phyloP scores from a whole-genome alignment of 2,329 filamentous ascomycete species.

The Diaporthe sp. region DNA sequence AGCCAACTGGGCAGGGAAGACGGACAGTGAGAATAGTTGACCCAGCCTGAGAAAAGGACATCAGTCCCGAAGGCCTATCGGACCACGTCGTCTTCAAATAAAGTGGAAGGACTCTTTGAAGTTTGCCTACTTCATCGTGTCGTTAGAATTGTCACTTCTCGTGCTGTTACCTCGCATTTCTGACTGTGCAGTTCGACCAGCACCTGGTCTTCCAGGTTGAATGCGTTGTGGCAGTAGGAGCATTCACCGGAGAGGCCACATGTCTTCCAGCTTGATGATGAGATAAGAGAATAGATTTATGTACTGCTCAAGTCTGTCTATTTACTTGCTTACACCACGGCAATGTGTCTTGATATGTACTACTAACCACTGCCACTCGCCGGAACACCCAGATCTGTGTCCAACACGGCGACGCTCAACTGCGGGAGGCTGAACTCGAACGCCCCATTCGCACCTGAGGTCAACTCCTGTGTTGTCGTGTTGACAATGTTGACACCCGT shows the following conservation, averaged over 20 bases:
- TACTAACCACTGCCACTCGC: conserved; percentile 3
- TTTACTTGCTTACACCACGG: neutral
- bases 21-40: neutral
- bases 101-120: neutral
- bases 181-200: neutral
- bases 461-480: conserved; percentile 54
- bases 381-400: conserved; percentile 50
- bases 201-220: too few relatives aligned
- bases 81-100: neutral
- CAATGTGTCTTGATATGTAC: neutral
- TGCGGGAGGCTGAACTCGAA: conserved; percentile 68
- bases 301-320: neutral
- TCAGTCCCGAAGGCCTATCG: neutral
- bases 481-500: conserved; percentile 65
- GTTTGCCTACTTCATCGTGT: too few relatives aligned
- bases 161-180: neutral
- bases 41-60: neutral
- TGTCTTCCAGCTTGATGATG: too few relatives aligned
- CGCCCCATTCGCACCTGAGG: conserved; percentile 58
- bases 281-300: neutral
- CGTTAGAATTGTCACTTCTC: neutral
- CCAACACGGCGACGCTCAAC: conserved; percentile 69
- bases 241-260: neutral
- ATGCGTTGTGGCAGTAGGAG: neutral
- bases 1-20: neutral